Conservation (phyloP, 1,139 yeast genomes). For the Debaryomyces robertsiae region DNA sequence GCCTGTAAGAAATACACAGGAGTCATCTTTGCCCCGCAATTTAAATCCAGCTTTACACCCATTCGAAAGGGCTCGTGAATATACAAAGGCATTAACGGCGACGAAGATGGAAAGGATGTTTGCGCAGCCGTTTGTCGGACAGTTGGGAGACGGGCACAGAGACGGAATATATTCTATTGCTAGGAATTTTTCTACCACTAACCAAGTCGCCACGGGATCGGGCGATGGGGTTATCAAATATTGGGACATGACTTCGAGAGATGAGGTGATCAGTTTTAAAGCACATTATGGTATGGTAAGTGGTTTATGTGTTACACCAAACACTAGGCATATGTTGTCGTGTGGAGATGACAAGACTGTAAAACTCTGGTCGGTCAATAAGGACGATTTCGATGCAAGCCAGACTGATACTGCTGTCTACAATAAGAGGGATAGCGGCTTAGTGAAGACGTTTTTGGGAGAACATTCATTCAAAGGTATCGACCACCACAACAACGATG, state of each 20-base stretch:
- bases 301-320: constrained; percentile 81
- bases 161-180: constrained; percentile 95
- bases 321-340: constrained; percentile 61
- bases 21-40: constrained; percentile 84
- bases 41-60: constrained; percentile 95
- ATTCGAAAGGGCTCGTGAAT: constrained; percentile 94
- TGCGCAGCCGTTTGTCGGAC: constrained; percentile 97
- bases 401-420: constrained; percentile 41
- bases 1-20: constrained; percentile 89
- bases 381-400: constrained; percentile 42
- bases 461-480: constrained; percentile 83
- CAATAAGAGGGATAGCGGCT: constrained; percentile 41
- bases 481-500: constrained; percentile 80
- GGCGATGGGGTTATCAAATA: constrained; percentile 95
- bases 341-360: constrained; percentile 92
- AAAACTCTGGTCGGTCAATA: constrained; percentile 73
- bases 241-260: constrained; percentile 81
- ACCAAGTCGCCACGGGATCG: constrained; percentile 84
- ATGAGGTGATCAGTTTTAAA: constrained; percentile 72
- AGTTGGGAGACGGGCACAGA: constrained; percentile 90
- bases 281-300: constrained; percentile 93
- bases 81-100: constrained; percentile 91
- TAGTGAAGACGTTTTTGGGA: constrained; percentile 77
- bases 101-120: constrained; percentile 95
- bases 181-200: constrained; percentile 68